These are phyloP conservation scores for Trichopus zeylanicus DNA, from an alignment of 116 monocot genomes.

Conservation along the genomic window DNA sequence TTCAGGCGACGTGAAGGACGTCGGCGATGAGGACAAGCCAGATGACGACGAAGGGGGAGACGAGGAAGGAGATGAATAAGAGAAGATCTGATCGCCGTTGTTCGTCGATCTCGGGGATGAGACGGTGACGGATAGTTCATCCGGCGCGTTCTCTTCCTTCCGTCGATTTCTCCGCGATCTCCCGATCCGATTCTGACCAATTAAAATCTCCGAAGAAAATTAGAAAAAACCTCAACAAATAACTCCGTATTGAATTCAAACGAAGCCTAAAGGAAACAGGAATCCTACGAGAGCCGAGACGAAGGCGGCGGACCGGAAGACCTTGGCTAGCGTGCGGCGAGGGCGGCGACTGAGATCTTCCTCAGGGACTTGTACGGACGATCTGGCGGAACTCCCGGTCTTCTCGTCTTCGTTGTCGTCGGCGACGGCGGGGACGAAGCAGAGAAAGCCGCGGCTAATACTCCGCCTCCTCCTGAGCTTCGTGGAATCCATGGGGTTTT, in stretches of 20 bases:
- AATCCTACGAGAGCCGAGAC: background rate
- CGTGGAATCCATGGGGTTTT: background rate
- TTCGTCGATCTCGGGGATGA: background rate
- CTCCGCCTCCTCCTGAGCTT: conserved; percentile 7
- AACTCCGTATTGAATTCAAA: background rate
- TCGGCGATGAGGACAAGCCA: background rate
- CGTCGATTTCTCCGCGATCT: background rate
- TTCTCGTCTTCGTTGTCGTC: background rate
- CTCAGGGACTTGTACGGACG: background rate
- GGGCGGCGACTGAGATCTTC: background rate
- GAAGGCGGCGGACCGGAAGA: background rate
- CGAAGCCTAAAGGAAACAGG: background rate
- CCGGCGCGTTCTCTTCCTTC: background rate
- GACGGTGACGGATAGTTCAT: background rate
- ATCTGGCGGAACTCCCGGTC: background rate
- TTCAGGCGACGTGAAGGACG: background rate
- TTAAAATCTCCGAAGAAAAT: background rate
- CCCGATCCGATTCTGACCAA: background rate
- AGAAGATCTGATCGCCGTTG: conserved; percentile 2
- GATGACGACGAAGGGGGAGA: background rate
- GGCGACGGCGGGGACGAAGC: background rate
- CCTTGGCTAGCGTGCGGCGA: background rate
- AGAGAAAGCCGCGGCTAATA: background rate
- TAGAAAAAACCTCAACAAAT: background rate
- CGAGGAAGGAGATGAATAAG: background rate